These are phyloP conservation scores for Chrysanthemum makinoi DNA, from an alignment of 129 eudicot species.

Conservation along the genomic window DNA sequence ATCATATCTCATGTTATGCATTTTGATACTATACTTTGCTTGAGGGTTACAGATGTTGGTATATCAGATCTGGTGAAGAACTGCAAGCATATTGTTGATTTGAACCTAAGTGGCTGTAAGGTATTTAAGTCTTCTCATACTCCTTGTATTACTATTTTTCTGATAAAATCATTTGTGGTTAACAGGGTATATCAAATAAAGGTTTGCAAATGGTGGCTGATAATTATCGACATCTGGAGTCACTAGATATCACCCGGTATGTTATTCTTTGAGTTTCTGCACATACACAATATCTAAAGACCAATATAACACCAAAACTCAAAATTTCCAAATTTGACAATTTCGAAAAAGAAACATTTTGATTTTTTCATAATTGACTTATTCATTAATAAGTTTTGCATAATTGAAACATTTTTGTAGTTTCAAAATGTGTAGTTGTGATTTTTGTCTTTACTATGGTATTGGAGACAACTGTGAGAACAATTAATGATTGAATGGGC, in stretches of 20 bases:
- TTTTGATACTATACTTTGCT: constrained; percentile 24
- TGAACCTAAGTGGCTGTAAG: constrained; percentile 98
- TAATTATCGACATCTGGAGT: constrained; percentile 59
- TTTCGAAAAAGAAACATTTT: neutral
- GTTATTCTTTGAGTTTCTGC: neutral
- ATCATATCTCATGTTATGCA: constrained; percentile 1
- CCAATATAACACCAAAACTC: neutral
- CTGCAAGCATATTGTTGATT: constrained; percentile 71
- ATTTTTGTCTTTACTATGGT: too few species aligned
- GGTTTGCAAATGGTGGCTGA: constrained; percentile 62
- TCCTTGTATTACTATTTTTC: neutral
- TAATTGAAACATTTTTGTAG: too few species aligned
- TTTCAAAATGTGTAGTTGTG: too few species aligned
- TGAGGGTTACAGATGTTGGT: constrained; percentile 89
- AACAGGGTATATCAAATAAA: constrained; percentile 77
- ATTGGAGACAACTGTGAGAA: too few species aligned
- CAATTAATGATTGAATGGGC: too few species aligned
- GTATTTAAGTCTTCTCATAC: constrained; percentile 36
- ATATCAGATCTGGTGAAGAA: constrained; percentile 67
- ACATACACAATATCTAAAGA: neutral
- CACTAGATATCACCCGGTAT: constrained; percentile 84
- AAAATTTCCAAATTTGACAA: neutral
- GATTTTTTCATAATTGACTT: neutral
- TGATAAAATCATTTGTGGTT: constrained; percentile 20
- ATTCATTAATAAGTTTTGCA: too few species aligned